Conservation (phyloP, 805 yeast genomes). For the Candida michaelii region DNA sequence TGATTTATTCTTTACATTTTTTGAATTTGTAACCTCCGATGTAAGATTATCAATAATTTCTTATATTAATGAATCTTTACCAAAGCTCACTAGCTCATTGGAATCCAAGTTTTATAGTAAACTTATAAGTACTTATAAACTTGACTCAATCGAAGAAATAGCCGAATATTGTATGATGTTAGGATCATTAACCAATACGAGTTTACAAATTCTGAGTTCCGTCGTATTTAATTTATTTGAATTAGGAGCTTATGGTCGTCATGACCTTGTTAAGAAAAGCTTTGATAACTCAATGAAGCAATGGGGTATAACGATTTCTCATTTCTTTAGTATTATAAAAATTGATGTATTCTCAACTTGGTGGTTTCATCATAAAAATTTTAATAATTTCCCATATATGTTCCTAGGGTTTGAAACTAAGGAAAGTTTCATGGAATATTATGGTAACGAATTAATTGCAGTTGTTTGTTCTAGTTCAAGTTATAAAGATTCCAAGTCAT, state of each 20-base stretch:
- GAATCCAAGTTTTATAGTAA: constrained; percentile 10
- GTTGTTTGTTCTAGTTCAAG: background rate
- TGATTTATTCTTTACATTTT: constrained; percentile 6
- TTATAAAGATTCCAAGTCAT: no score
- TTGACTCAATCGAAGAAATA: background rate
- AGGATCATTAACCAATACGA: constrained; percentile 5
- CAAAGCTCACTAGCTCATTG: background rate
- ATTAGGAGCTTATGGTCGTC: constrained; percentile 4
- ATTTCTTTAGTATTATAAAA: constrained; percentile 6
- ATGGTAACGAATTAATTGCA: constrained; percentile 2
- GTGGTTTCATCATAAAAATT: constrained; percentile 32
- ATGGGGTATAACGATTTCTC: background rate
- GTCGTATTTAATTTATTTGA: constrained; percentile 14
- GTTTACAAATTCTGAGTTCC: constrained; percentile 8
- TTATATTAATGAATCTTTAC: constrained; percentile 8
- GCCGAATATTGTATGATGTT: constrained; percentile 13
- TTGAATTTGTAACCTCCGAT: constrained; percentile 7
- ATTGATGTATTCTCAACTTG: constrained; percentile 44
- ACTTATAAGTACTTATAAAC: constrained; percentile 7
- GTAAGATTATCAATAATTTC: constrained; percentile 6
- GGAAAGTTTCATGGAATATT: background rate
- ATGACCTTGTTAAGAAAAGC: background rate
- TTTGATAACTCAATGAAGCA: background rate
- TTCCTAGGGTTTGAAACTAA: background rate
- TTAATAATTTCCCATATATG: constrained; percentile 39